Percentiles rank a stretch among this genome's conserved stretches.
phyloP scores from a whole-genome alignment of 108 stramenopile species.

The Thalassiosira profunda region DNA sequence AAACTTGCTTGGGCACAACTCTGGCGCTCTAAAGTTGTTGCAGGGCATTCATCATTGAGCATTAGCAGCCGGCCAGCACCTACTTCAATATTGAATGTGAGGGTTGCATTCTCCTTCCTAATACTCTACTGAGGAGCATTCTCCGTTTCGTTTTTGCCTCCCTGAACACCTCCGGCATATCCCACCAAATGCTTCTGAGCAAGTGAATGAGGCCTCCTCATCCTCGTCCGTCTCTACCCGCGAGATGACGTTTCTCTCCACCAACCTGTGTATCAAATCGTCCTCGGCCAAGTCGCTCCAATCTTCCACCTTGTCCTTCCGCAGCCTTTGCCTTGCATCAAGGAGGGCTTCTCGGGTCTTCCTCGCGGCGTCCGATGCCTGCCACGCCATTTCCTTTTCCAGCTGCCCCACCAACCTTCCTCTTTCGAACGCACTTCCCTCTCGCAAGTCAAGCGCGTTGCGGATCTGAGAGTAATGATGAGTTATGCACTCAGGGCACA shows the following conservation, averaged over 20 bases:
- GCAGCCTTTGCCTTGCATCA: slow-evolving; percentile 39
- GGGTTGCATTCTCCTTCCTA: too few species aligned
- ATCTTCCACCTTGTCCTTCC: slow-evolving; percentile 51
- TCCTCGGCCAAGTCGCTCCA: slow-evolving; percentile 69
- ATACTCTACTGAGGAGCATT: not conserved
- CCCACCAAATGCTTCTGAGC: slow-evolving; percentile 16
- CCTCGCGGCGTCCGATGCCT: slow-evolving; percentile 57
- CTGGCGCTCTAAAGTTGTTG: too few species aligned
- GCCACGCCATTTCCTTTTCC: slow-evolving; percentile 81
- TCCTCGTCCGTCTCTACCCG: not conserved
- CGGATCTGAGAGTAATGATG: slow-evolving; percentile 8
- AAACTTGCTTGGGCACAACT: too few species aligned
- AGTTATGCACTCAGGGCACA: too few species aligned
- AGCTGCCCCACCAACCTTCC: slow-evolving; percentile 72
- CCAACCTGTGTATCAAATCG: slow-evolving; percentile 54
- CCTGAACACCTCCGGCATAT: slow-evolving; percentile 32
- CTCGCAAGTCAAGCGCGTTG: slow-evolving; percentile 56
- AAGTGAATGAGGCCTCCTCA: not conserved
- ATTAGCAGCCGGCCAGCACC: too few species aligned
- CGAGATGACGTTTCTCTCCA: slow-evolving; percentile 46
- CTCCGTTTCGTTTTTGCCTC: not conserved
- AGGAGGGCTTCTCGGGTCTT: slow-evolving; percentile 55
- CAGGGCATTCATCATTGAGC: too few species aligned
- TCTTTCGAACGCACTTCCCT: slow-evolving; percentile 73
- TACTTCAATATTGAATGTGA: too few species aligned